Evolutionary conservation across 139 green algal species (phyloP), one percentile per base, ranked within the genome.

Genomic region (Chlamydomonas eustigma): DNA sequence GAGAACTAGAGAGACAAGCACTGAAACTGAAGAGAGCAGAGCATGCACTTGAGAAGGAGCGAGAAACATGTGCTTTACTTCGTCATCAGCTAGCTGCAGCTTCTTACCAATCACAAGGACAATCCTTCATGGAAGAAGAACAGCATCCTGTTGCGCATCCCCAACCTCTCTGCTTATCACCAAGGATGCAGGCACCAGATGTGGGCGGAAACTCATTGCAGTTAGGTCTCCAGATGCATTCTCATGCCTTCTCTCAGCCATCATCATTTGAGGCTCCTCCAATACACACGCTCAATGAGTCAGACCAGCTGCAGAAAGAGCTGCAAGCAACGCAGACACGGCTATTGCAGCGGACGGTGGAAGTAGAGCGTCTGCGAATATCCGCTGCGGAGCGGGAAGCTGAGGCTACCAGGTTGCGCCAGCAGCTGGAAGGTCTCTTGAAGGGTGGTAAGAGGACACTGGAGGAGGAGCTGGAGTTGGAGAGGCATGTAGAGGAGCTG

Each of bases 11-110:
- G 39, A 44, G 71, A 18, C 28, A 64, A 38, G 64, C 64, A 12
- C 44, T 79, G 35, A 64, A 65, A 73, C 64, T 83, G 44, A 50
- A 76, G 2, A 83, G 77, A 65, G 78, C 78, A 32, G 78, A 83
- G 64, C 34, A 63, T 30, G 78, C 78, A 28, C 64, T 83, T 50
- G 78, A 83, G 72, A 58, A 76, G 72, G 78, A 83, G 73, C 72
- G 78, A n/a, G 39, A 50, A 2, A 66, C 66, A 3, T 71, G 44
- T 30, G 64, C 76, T 50, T 51, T 67, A 1, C 73, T 83, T 50
- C 78, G 73, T 28, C 39, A 39, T 38, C 77, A 76, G 71, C 71
- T 82, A 44, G 73, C 32, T 22, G 32, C 25, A 35, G 58, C 58
- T 24, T 28, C 6, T 24, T 18, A 70, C 25, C 58, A 22, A 5